A percentile compares a stretch with the other conserved stretches of the same genome.
phyloP scores from a whole-genome alignment of 2,329 filamentous ascomycete species.

The Neonectria neomacrospora region DNA sequence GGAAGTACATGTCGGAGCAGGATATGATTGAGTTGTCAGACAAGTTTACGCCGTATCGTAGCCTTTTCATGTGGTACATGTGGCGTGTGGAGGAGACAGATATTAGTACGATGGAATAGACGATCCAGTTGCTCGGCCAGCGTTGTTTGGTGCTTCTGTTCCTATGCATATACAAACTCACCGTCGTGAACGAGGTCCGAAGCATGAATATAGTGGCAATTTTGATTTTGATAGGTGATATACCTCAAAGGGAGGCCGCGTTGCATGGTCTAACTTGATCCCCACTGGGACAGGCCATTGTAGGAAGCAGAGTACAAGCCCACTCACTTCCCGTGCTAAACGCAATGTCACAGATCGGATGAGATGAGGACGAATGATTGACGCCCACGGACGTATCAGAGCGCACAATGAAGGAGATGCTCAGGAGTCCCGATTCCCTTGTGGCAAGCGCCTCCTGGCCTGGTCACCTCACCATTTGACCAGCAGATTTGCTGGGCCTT shows the following conservation, averaged over 20 bases:
- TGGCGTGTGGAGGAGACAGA: slow-evolving; percentile 88
- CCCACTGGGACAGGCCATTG: slow-evolving; percentile 9
- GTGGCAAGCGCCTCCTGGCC: neutral
- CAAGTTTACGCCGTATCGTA: slow-evolving; percentile 87
- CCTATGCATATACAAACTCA: slow-evolving; percentile 14
- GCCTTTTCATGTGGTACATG: slow-evolving; percentile 98
- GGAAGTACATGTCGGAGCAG: slow-evolving; percentile 96
- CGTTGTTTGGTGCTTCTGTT: slow-evolving; percentile 28
- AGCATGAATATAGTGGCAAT: neutral
- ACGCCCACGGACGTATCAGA: slow-evolving; percentile 15
- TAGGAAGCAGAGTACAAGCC: slow-evolving; percentile 10
- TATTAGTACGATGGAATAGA: slow-evolving; percentile 67
- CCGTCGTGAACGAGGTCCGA: neutral
- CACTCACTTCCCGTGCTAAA: slow-evolving; percentile 31
- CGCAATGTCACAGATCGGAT: slow-evolving; percentile 27
- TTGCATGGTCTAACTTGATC: slow-evolving; percentile 10
- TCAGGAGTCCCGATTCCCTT: slow-evolving; percentile 13
- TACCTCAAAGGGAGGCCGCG: neutral
- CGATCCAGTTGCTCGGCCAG: slow-evolving; percentile 31
- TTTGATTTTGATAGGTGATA: neutral
- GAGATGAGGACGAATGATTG: slow-evolving; percentile 23
- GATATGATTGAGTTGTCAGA: slow-evolving; percentile 89
- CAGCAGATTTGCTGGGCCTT: neutral
- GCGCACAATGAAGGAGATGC: slow-evolving; percentile 17
- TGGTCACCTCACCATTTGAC: neutral